Percentiles rank a stretch among this genome's conserved stretches.
Evolutionary conservation across 2,329 filamentous ascomycete species (phyloP).

Genomic region (Fusarium udum): DNA sequence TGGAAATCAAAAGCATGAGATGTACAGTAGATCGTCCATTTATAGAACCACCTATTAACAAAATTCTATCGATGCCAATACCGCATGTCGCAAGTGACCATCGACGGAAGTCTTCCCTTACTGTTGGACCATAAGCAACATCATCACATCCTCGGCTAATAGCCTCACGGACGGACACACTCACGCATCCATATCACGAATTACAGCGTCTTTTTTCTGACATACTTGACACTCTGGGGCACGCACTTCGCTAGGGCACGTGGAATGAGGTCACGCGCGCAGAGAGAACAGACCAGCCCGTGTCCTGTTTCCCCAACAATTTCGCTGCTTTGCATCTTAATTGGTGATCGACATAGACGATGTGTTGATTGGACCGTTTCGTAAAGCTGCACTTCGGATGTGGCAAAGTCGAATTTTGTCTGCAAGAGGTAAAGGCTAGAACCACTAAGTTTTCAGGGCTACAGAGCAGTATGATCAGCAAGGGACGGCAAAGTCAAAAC

Average conservation of each 20-base stretch:
- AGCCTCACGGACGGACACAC: not conserved
- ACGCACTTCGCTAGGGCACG: constrained; percentile 12
- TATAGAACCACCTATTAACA: not conserved
- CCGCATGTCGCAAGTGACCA: constrained; percentile 11
- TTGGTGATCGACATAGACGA: constrained; percentile 27
- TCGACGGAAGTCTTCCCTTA: constrained; percentile 8
- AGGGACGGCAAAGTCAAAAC: constrained; percentile 8
- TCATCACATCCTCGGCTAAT: constrained; percentile 20
- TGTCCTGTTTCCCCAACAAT: constrained; percentile 36
- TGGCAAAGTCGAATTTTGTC: constrained; percentile 22
- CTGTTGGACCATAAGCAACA: constrained; percentile 1
- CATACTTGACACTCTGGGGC: not conserved
- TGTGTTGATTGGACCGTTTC: constrained; percentile 29
- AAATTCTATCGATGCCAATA: constrained; percentile 16
- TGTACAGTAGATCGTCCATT: constrained; percentile 30
- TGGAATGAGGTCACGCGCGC: constrained; percentile 36
- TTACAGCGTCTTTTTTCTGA: not conserved
- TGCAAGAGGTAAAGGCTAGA: not conserved
- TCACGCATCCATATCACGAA: constrained; percentile 7
- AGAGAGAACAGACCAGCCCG: constrained; percentile 24
- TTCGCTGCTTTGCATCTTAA: constrained; percentile 29
- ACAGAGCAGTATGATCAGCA: constrained; percentile 15
- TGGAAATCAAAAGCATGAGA: constrained; percentile 15
- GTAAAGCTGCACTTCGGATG: constrained; percentile 2
- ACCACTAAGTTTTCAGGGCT: not conserved